These are phyloP conservation scores for Piromyces finnis DNA, from an alignment of 192 early-diverging fungal species.

Conservation along the genomic window DNA sequence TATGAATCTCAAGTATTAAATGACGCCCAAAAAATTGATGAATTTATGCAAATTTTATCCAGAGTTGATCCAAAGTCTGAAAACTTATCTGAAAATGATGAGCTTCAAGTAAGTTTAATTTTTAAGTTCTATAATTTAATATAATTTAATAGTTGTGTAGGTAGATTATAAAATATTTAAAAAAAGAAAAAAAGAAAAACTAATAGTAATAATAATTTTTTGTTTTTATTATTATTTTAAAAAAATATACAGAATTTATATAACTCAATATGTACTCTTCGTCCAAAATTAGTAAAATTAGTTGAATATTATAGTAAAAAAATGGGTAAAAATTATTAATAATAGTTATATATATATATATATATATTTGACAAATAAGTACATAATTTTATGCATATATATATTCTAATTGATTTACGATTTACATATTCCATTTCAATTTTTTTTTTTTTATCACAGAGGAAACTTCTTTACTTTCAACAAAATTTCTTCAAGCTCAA, in stretches of 20 bases:
- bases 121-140: no score
- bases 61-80: conserved; percentile 62
- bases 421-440: not conserved
- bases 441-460: not conserved
- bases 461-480: not conserved
- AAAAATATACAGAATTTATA: conserved; percentile 28
- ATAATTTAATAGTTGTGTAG: no score
- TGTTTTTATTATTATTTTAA: no score
- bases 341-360: no score
- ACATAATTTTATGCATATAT: no score
- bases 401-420: no score
- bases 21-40: conserved; percentile 55
- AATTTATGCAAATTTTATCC: conserved; percentile 52
- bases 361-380: no score
- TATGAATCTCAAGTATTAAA: conserved; percentile 48
- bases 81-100: conserved; percentile 74
- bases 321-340: conserved; percentile 35
- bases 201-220: no score
- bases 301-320: conserved; percentile 68
- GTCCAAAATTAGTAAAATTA: conserved; percentile 70
- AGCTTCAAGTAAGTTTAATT: conserved; percentile 40
- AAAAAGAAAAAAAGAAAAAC: no score
- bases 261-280: conserved; percentile 53
- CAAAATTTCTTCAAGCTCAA: not conserved
- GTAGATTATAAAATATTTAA: no score